Evolutionary conservation across 2,329 filamentous ascomycete species (phyloP).

Genomic region (Hypoxylon sp.): DNA sequence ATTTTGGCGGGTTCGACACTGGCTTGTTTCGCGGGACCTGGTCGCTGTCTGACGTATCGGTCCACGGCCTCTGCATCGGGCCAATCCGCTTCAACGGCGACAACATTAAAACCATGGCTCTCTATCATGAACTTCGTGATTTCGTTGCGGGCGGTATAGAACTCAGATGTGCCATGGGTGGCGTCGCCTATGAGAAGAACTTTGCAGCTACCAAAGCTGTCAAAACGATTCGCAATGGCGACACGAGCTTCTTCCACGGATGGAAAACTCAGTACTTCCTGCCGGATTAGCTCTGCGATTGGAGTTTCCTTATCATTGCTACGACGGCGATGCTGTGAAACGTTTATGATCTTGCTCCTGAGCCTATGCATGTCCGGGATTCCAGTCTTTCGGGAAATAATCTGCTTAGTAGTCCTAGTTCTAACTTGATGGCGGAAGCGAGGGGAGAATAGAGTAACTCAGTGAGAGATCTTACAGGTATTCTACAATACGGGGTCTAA

Average conservation of each 20-base stretch:
- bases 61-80: not conserved
- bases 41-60: conserved; percentile 4
- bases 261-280: conserved; percentile 1
- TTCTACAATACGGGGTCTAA: too few species aligned
- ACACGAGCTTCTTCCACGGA: conserved; percentile 3
- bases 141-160: conserved; percentile 5
- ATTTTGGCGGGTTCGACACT: not conserved
- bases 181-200: conserved; percentile 5
- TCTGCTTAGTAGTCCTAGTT: too few species aligned
- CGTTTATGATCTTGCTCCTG: not conserved
- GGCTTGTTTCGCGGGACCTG: not conserved
- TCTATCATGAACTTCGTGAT: conserved; percentile 8
- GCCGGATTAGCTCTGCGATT: not conserved
- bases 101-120: conserved; percentile 1
- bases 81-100: conserved; percentile 2
- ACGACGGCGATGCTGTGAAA: not conserved
- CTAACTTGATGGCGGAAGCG: too few species aligned
- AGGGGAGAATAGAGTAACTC: too few species aligned
- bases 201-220: not conserved
- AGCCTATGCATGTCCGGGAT: not conserved
- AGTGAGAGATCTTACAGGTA: too few species aligned
- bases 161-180: conserved; percentile 7
- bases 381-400: too few species aligned
- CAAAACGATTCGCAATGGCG: not conserved
- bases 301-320: not conserved